Evolutionary conservation across 345 rosid species (phyloP).

Genomic region (Linum lewisii): DNA sequence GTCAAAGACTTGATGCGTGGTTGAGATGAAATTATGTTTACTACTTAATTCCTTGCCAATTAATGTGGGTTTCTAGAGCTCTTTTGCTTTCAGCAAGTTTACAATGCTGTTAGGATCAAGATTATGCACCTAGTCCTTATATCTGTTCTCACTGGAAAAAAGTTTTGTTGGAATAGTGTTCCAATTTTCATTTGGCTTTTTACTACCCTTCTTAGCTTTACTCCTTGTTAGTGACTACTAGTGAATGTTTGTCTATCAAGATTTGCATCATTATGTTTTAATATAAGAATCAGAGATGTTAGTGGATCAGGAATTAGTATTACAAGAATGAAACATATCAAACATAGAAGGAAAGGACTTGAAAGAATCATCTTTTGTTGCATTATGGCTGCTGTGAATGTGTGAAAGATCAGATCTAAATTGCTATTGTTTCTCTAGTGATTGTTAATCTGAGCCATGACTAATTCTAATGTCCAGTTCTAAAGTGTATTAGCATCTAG

Average conservation of each 20-base stretch:
- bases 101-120: conserved; percentile 60
- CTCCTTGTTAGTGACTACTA: not conserved
- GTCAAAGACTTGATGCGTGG: too few relatives aligned
- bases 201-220: not conserved
- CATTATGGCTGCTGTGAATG: not conserved
- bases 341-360: not conserved
- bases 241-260: not conserved
- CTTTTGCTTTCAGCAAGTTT: conserved; percentile 24
- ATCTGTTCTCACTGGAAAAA: not conserved
- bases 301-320: not conserved
- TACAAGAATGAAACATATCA: not conserved
- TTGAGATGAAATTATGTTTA: not conserved
- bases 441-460: too few relatives aligned
- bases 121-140: not conserved
- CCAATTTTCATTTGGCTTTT: not conserved
- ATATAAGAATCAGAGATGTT: not conserved
- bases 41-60: not conserved
- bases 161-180: not conserved
- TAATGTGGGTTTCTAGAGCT: too few relatives aligned
- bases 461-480: too few relatives aligned
- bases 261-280: not conserved
- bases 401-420: conserved; percentile 3
- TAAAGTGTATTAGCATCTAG: too few relatives aligned
- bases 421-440: conserved; percentile 1
- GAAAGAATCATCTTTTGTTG: not conserved